These are phyloP conservation scores for Allium sativum DNA, from an alignment of 106 monocot genomes.

Conservation along the genomic window DNA sequence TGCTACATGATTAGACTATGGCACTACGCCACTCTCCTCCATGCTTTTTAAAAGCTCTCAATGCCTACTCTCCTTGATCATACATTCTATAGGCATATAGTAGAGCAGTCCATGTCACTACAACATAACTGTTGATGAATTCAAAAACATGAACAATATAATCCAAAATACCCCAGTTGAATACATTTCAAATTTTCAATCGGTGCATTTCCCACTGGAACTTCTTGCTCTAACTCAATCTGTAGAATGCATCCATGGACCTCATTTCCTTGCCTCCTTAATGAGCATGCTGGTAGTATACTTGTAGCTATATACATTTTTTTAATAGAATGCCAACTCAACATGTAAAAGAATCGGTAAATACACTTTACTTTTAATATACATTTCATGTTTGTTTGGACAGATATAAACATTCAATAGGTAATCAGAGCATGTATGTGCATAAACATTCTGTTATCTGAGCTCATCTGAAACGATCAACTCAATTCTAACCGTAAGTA, in stretches of 20 bases:
- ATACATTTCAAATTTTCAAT: constrained; percentile 39
- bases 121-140: constrained; percentile 3
- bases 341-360: constrained; percentile 1
- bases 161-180: constrained; percentile 32
- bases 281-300: no score
- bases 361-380: not conserved
- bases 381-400: not conserved
- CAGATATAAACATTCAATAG: not conserved
- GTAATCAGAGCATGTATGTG: not conserved
- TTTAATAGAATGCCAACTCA: no score
- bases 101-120: constrained; percentile 18
- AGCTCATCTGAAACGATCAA: not conserved
- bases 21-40: constrained; percentile 10
- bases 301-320: no score
- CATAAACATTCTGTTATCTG: not conserved
- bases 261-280: no score
- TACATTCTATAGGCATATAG: constrained; percentile 11
- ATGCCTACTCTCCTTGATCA: constrained; percentile 10
- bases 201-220: constrained; percentile 14
- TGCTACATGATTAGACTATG: constrained; percentile 14
- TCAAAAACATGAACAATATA: constrained; percentile 1
- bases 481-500: not conserved
- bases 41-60: constrained; percentile 10
- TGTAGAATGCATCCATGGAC: no score
- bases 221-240: constrained; percentile 19